A percentile compares a stretch with the other conserved stretches of the same genome.
Conservation (phyloP, 495 filamentous ascomycete species). For the Emericellopsis terricola region DNA sequence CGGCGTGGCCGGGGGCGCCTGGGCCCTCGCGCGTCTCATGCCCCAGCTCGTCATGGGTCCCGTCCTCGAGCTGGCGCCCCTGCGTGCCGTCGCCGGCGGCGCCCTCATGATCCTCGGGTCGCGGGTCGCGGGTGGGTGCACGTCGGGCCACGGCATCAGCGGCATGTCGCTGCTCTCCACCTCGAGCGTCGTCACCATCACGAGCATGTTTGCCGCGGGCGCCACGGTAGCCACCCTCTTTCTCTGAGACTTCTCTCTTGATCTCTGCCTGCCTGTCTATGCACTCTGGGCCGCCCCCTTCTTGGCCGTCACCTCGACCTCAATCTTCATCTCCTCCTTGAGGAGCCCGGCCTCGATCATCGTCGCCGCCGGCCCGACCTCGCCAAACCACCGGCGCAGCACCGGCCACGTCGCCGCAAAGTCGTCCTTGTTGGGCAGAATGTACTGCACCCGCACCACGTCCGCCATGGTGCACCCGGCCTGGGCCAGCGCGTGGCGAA, state of each 20-base stretch:
- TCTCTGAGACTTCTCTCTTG: no score
- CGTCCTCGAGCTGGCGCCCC: slow-evolving; percentile 9
- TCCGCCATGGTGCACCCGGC: slow-evolving; percentile 13
- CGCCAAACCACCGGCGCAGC: slow-evolving; percentile 16
- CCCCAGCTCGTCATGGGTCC: slow-evolving; percentile 11
- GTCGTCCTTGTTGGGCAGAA: slow-evolving; percentile 14
- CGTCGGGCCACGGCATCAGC: slow-evolving; percentile 40
- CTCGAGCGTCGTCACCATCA: slow-evolving; percentile 33
- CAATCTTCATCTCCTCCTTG: slow-evolving; percentile 22
- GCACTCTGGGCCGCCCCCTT: not conserved
- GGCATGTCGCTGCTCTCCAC: slow-evolving; percentile 31
- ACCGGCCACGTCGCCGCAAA: slow-evolving; percentile 16
- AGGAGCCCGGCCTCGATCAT: slow-evolving; percentile 22
- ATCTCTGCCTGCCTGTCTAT: not conserved
- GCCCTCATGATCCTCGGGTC: slow-evolving; percentile 32
- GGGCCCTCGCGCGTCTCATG: slow-evolving; percentile 8
- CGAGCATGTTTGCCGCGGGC: slow-evolving; percentile 28
- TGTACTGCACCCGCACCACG: slow-evolving; percentile 20
- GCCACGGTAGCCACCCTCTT: slow-evolving; percentile 7
- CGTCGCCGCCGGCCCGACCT: slow-evolving; percentile 19
- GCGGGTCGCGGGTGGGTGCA: slow-evolving; percentile 37
- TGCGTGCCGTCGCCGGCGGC: slow-evolving; percentile 24
- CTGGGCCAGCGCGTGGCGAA: slow-evolving; percentile 13
- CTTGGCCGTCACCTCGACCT: slow-evolving; percentile 22
- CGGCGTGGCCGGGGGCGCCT: slow-evolving; percentile 25